A percentile compares a stretch with the other conserved stretches of the same genome.
Evolutionary conservation across 163 green algal species (phyloP).

Genomic region (Prototheca stagnorum): DNA sequence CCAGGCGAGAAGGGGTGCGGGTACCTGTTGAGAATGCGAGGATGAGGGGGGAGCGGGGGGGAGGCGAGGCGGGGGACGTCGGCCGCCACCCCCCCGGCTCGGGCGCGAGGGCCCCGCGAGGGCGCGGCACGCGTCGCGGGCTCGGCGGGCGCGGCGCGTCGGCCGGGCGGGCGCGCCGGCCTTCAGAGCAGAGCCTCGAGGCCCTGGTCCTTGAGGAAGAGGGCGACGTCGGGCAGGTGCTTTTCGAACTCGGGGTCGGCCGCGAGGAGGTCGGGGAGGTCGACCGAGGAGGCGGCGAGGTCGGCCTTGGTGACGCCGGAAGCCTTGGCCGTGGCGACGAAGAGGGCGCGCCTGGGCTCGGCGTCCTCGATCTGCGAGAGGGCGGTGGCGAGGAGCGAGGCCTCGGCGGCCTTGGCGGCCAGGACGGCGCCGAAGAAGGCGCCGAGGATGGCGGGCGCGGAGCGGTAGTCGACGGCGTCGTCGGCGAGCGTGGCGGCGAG

Average conservation of each 20-base stretch:
- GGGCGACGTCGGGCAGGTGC: slow-evolving; percentile 23
- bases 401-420: slow-evolving; percentile 9
- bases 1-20: no score
- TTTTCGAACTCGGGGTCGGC: slow-evolving; percentile 51
- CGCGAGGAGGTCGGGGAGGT: slow-evolving; percentile 26
- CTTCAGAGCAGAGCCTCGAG: slow-evolving; percentile 19
- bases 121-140: background rate
- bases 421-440: slow-evolving; percentile 34
- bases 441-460: slow-evolving; percentile 50
- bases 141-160: background rate
- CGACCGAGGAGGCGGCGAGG: slow-evolving; percentile 17
- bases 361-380: slow-evolving; percentile 28
- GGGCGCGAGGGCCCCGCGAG: background rate
- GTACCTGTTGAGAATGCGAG: no score
- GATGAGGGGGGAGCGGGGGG: no score
- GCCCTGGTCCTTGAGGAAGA: slow-evolving; percentile 35
- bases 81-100: background rate
- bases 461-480: slow-evolving; percentile 57
- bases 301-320: slow-evolving; percentile 20
- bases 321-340: slow-evolving; percentile 26
- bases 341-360: slow-evolving; percentile 40
- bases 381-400: slow-evolving; percentile 25
- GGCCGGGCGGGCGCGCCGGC: background rate
- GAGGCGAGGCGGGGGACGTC: no score
- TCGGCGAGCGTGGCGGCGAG: slow-evolving; percentile 50